These are phyloP conservation scores for Trichoderma erinaceum DNA, from an alignment of 495 filamentous ascomycete species.

Conservation along the genomic window DNA sequence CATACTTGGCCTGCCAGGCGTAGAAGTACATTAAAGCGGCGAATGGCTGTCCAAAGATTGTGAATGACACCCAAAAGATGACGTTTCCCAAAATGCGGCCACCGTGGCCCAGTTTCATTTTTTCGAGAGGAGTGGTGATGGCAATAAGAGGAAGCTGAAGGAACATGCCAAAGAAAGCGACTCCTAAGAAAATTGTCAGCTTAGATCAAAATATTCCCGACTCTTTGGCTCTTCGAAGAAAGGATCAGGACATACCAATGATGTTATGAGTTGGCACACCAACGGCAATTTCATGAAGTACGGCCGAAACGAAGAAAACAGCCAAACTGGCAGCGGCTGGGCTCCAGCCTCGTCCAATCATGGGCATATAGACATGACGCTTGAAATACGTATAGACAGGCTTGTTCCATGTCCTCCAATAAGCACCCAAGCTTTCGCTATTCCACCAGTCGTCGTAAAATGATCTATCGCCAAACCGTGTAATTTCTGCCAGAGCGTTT, in stretches of 20 bases:
- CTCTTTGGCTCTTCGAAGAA: no score
- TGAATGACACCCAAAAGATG: constrained; percentile 95
- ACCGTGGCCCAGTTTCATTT: constrained; percentile 59
- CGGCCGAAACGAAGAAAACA: constrained; percentile 79
- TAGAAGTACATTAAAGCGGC: constrained; percentile 91
- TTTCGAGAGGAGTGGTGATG: constrained; percentile 72
- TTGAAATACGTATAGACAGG: constrained; percentile 96
- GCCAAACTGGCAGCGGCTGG: constrained; percentile 58
- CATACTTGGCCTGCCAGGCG: constrained; percentile 97
- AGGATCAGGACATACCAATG: constrained; percentile 52
- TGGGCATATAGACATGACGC: constrained; percentile 79
- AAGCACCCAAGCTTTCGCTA: constrained; percentile 70
- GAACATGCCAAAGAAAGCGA: constrained; percentile 91
- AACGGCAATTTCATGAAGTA: constrained; percentile 88
- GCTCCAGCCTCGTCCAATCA: constrained; percentile 75
- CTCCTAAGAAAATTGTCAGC: constrained; percentile 41
- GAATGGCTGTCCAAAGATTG: constrained; percentile 86
- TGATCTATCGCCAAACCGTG: constrained; percentile 82
- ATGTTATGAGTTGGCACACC: constrained; percentile 95
- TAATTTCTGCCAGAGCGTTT: constrained; percentile 86
- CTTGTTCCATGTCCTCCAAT: constrained; percentile 97
- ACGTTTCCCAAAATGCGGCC: constrained; percentile 78
- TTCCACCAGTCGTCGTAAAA: constrained; percentile 99
- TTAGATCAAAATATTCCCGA: background rate
- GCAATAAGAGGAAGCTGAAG: constrained; percentile 81